A percentile compares a stretch with the other conserved stretches of the same genome.
Conservation (phyloP, 176 grass and related monocot genomes). For the maize (Zea mays) region DNA sequence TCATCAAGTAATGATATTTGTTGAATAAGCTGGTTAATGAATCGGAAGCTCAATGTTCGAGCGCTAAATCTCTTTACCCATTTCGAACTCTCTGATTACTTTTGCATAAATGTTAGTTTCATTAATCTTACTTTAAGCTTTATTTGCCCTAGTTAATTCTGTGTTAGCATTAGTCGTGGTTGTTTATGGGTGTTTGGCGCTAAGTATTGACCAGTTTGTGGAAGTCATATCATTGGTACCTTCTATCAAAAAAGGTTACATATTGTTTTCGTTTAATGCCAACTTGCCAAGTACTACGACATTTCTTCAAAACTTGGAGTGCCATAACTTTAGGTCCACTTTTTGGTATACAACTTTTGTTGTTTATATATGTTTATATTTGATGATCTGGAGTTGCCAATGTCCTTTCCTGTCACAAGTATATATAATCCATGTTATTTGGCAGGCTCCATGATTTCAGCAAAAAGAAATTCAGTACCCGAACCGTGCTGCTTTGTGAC, state of each 20-base stretch:
- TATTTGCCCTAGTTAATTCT: not conserved
- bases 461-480: constrained; percentile 80
- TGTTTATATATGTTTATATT: constrained; percentile 25
- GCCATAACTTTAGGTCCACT: not conserved
- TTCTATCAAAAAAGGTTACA: constrained; percentile 4
- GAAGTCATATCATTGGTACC: not conserved
- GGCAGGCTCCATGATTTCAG: constrained; percentile 87
- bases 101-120: constrained; percentile 16
- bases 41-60: constrained; percentile 16
- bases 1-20: constrained; percentile 4
- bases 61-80: constrained; percentile 16
- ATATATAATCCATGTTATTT: constrained; percentile 21
- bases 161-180: not conserved
- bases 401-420: not conserved
- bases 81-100: not conserved
- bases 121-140: not conserved
- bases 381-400: not conserved
- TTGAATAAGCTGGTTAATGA: constrained; percentile 26
- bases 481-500: constrained; percentile 92
- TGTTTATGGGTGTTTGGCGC: not conserved
- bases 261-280: not conserved
- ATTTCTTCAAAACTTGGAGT: constrained; percentile 26
- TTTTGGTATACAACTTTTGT: constrained; percentile 27
- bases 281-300: not conserved
- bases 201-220: constrained; percentile 2